Conservation (phyloP, 2,329 filamentous ascomycete genomes). For the Hysterium pulicare region DNA sequence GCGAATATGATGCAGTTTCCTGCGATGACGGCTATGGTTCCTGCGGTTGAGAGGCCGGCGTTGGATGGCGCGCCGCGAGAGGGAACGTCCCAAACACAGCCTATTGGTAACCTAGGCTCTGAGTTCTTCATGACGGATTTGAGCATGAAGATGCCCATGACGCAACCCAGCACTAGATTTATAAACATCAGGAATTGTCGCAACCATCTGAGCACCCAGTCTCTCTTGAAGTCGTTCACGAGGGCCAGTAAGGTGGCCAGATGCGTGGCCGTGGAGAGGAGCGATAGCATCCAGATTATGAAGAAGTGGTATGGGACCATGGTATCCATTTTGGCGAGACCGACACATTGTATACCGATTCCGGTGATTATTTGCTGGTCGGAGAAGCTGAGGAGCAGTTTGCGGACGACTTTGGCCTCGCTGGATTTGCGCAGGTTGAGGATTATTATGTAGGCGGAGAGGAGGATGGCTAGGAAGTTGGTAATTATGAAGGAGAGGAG, state of each 20-base stretch:
- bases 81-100: constrained; percentile 56
- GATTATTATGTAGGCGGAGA: constrained; percentile 57
- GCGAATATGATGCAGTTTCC: constrained; percentile 58
- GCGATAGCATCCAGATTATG: constrained; percentile 65
- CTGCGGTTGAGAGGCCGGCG: constrained; percentile 51
- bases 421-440: constrained; percentile 50
- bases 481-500: constrained; percentile 66
- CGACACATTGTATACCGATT: constrained; percentile 65
- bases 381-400: constrained; percentile 62
- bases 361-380: constrained; percentile 68
- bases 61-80: constrained; percentile 37
- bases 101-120: constrained; percentile 55
- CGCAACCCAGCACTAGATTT: constrained; percentile 58
- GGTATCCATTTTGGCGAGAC: constrained; percentile 56
- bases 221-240: constrained; percentile 62
- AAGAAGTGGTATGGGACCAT: constrained; percentile 69
- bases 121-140: constrained; percentile 53
- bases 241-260: constrained; percentile 63
- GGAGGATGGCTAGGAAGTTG: constrained; percentile 54
- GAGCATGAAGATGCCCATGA: constrained; percentile 57
- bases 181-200: constrained; percentile 64
- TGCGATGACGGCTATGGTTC: constrained; percentile 60
- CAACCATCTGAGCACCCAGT: constrained; percentile 65
- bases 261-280: constrained; percentile 64
- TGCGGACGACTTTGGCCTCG: constrained; percentile 54